Evolutionary conservation across 495 filamentous ascomycete species (phyloP).

Genomic region (Podospora didyma): DNA sequence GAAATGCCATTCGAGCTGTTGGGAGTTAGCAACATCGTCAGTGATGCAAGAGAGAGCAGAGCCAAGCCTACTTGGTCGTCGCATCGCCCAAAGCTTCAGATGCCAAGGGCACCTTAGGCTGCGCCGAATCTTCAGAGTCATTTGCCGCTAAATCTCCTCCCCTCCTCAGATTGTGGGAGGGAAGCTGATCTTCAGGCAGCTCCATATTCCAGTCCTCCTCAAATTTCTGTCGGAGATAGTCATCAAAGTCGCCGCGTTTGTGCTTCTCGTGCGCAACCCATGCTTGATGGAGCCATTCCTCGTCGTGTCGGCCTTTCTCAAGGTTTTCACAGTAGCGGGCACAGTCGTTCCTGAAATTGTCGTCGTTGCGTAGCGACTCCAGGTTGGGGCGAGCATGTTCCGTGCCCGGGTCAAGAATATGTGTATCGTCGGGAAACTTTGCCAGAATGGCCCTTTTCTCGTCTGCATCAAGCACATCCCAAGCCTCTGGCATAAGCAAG

Average conservation of each 20-base stretch:
- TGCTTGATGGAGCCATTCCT: conserved; percentile 64
- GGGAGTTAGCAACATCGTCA: no score
- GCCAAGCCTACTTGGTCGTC: no score
- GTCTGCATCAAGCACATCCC: conserved; percentile 51
- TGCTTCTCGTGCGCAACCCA: conserved; percentile 58
- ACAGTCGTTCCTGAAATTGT: conserved; percentile 44
- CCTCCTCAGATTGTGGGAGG: background rate
- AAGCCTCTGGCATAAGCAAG: conserved; percentile 52
- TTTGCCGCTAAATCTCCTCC: background rate
- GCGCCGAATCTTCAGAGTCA: background rate
- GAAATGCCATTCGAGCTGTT: no score
- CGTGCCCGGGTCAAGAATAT: conserved; percentile 30
- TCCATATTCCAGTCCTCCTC: conserved; percentile 70
- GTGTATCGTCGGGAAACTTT: conserved; percentile 49
- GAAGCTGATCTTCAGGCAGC: conserved; percentile 26
- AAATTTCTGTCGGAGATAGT: conserved; percentile 61
- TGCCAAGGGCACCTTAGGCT: no score
- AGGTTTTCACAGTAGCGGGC: conserved; percentile 50
- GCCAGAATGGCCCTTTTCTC: conserved; percentile 54
- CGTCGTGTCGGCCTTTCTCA: conserved; percentile 55
- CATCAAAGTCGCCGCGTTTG: conserved; percentile 63
- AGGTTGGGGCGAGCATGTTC: conserved; percentile 32
- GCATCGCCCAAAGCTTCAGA: no score
- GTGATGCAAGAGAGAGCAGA: no score
- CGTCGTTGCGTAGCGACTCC: conserved; percentile 34